Evolutionary conservation across 2,329 filamentous ascomycete genomes (phyloP).

Genomic region (Chrysoporthe austroafricana): DNA sequence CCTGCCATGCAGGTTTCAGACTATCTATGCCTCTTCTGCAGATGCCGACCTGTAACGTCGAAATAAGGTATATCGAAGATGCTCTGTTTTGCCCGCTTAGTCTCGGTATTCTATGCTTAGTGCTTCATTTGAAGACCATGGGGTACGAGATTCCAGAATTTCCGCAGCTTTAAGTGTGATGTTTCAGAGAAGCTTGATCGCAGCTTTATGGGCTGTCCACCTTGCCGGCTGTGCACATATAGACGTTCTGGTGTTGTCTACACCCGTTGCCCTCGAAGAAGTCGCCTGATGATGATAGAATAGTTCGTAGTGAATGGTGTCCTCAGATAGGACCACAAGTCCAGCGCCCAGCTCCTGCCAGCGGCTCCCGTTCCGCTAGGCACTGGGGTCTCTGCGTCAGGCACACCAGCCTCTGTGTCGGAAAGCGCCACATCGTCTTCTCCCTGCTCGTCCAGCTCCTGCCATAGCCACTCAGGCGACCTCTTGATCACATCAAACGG

Average conservation of each 20-base stretch:
- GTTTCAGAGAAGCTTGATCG: neutral
- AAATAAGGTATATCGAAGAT: neutral
- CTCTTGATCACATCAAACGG: neutral
- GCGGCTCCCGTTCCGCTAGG: neutral
- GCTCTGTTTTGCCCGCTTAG: neutral
- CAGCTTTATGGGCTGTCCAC: neutral
- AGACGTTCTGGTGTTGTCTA: neutral
- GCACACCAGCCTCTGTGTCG: neutral
- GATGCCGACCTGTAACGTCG: neutral
- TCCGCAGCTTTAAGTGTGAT: neutral
- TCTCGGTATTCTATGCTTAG: neutral
- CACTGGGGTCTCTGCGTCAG: neutral
- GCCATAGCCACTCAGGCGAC: conserved; percentile 2
- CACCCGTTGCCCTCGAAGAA: neutral
- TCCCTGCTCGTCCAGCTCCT: neutral
- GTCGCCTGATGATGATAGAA: neutral
- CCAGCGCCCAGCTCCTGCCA: neutral
- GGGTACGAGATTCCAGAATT: neutral
- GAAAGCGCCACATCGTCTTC: neutral
- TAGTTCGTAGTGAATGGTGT: neutral
- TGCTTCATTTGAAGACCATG: neutral
- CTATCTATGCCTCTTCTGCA: neutral
- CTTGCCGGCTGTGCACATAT: neutral
- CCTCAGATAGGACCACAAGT: neutral
- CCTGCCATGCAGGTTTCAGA: neutral